Conservation (phyloP, 2,329 filamentous ascomycete genomes). For the Trichoderma simmonsii region DNA sequence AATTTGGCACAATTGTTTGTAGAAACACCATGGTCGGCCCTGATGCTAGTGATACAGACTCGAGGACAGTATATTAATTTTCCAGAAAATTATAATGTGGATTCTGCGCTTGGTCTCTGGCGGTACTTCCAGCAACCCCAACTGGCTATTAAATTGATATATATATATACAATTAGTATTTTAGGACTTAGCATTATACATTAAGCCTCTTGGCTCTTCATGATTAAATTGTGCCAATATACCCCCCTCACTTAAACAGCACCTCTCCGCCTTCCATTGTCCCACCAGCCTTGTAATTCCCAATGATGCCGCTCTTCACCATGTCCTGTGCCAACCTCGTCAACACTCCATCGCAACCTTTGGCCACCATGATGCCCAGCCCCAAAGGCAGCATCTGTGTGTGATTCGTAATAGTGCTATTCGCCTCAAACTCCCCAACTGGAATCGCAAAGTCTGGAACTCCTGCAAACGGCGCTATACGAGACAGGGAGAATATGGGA, state of each 20-base stretch:
- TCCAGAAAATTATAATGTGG: no score
- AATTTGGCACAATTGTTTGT: no score
- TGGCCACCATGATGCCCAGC: background rate
- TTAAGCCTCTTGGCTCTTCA: no score
- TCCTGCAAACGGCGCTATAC: background rate
- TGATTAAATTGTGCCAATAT: no score
- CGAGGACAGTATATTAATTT: no score
- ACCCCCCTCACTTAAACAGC: background rate
- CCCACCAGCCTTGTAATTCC: background rate
- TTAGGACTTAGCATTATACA: no score
- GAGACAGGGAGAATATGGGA: background rate
- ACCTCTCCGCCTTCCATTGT: background rate
- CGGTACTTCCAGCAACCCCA: no score
- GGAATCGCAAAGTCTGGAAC: background rate
- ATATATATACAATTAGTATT: no score
- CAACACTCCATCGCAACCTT: background rate
- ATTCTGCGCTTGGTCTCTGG: no score
- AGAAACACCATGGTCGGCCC: no score
- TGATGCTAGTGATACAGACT: no score
- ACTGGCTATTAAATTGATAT: no score
- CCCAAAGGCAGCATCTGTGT: background rate
- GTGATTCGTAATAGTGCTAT: background rate
- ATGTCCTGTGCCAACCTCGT: background rate
- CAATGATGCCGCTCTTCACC: background rate
- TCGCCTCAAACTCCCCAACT: background rate